A percentile compares a stretch with the other conserved stretches of the same genome.
Conservation (phyloP, 345 rosid species). For the Rubroshorea leprosula region DNA sequence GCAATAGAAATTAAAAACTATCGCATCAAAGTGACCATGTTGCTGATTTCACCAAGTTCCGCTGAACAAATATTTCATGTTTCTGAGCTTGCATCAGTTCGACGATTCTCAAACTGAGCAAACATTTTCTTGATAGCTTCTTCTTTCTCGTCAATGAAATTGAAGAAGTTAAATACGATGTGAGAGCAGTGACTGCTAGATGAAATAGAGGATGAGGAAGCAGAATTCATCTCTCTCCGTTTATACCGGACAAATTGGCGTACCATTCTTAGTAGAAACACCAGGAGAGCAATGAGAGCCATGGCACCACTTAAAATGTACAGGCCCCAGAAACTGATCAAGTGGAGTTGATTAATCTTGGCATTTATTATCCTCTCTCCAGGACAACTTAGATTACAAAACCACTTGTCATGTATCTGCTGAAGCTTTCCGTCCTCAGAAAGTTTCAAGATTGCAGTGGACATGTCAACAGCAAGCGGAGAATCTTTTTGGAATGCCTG, state of each 20-base stretch:
- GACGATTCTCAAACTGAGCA: slow-evolving; percentile 32
- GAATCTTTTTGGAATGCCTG: slow-evolving; percentile 82
- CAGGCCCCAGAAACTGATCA: slow-evolving; percentile 79
- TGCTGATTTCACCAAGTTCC: too few relatives aligned
- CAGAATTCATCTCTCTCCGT: slow-evolving; percentile 28
- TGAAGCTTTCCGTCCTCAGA: slow-evolving; percentile 69
- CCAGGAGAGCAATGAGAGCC: slow-evolving; percentile 38
- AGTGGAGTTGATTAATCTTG: slow-evolving; percentile 50
- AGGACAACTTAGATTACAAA: slow-evolving; percentile 50
- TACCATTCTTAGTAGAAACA: slow-evolving; percentile 43
- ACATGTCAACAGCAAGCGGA: slow-evolving; percentile 66
- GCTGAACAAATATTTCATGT: neutral
- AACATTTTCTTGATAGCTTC: slow-evolving; percentile 70
- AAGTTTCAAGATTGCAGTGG: slow-evolving; percentile 77
- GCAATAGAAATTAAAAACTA: too few relatives aligned
- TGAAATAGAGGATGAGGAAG: slow-evolving; percentile 20
- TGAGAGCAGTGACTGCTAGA: slow-evolving; percentile 27
- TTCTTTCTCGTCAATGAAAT: slow-evolving; percentile 79
- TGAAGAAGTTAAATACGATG: slow-evolving; percentile 42
- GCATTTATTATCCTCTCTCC: slow-evolving; percentile 19
- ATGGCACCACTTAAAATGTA: slow-evolving; percentile 51
- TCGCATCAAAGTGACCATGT: too few relatives aligned
- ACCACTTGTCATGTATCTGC: slow-evolving; percentile 55
- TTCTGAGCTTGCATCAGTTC: slow-evolving; percentile 24
- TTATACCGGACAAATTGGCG: slow-evolving; percentile 51